Conservation (phyloP, 345 rosid genomes). For the Camelina laxa region DNA sequence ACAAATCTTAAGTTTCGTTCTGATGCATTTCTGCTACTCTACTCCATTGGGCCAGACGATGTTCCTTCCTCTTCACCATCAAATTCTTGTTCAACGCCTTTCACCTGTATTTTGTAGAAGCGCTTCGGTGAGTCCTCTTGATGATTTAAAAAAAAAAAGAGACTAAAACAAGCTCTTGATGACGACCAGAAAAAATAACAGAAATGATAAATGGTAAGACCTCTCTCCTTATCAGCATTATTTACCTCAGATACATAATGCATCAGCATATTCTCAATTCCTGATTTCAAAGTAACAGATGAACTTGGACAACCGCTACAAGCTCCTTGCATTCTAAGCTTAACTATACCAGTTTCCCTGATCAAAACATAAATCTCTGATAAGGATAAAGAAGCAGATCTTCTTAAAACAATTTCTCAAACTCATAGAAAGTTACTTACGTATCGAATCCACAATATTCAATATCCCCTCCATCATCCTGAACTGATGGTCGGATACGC, state of each 20-base stretch:
- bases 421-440: constrained; percentile 53
- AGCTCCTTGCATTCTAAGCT: constrained; percentile 96
- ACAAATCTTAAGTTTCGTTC: neutral
- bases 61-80: constrained; percentile 68
- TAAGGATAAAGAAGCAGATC: neutral
- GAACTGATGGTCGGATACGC: constrained; percentile 96
- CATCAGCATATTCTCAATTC: constrained; percentile 98
- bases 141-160: neutral
- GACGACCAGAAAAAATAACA: neutral
- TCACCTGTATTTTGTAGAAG: constrained; percentile 59
- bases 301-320: constrained; percentile 99
- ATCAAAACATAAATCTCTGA: constrained; percentile 34
- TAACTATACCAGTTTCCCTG: constrained; percentile 90
- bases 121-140: constrained; percentile 20
- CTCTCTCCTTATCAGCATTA: constrained; percentile 46
- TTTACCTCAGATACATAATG: constrained; percentile 97
- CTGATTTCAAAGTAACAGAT: constrained; percentile 95
- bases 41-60: constrained; percentile 62
- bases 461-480: constrained; percentile 98
- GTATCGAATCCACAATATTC: constrained; percentile 84
- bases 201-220: neutral
- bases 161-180: constrained; percentile 8
- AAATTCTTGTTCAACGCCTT: constrained; percentile 85
- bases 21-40: constrained; percentile 26
- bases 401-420: neutral